phyloP scores from a whole-genome alignment of 768 basidiomycete species.

The Lactifluus volemus region DNA sequence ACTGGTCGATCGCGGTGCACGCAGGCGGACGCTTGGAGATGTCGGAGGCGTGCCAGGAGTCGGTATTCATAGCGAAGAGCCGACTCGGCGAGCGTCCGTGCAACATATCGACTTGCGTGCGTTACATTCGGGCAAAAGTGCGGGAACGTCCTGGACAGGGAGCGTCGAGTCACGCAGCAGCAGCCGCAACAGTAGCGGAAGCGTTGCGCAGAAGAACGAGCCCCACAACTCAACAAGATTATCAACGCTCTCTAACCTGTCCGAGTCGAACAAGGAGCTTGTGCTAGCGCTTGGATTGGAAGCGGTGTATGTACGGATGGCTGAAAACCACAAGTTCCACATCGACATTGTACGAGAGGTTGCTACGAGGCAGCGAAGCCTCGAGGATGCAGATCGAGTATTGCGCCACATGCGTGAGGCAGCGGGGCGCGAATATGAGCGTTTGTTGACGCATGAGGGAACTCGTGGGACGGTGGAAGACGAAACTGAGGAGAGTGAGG shows the following conservation, averaged over 20 bases:
- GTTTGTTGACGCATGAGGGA: background rate
- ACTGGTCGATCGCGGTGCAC: background rate
- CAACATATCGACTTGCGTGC: conserved; percentile 10
- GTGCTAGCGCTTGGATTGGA: conserved; percentile 26
- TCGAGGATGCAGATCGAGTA: conserved; percentile 33
- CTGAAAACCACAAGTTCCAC: conserved; percentile 37
- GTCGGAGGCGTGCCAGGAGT: background rate
- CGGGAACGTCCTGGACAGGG: background rate
- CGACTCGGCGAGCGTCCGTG: background rate
- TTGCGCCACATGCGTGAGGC: conserved; percentile 32
- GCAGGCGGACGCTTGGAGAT: background rate
- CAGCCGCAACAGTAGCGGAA: conserved; percentile 5
- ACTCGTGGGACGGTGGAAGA: background rate
- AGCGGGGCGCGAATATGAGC: conserved; percentile 25
- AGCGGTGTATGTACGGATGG: conserved; percentile 32
- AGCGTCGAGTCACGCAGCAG: background rate
- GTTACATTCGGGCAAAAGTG: background rate
- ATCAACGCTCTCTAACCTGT: conserved; percentile 13
- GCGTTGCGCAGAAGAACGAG: background rate
- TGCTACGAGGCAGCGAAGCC: conserved; percentile 27
- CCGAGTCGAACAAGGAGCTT: conserved; percentile 18
- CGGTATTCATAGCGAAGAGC: background rate
- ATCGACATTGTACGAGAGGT: conserved; percentile 34
- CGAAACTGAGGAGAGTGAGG: conserved; percentile 12
- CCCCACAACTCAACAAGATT: background rate